A percentile compares a stretch with the other conserved stretches of the same genome.
phyloP scores from a whole-genome alignment of 306 rosid species.

The Rosa chinensis region DNA sequence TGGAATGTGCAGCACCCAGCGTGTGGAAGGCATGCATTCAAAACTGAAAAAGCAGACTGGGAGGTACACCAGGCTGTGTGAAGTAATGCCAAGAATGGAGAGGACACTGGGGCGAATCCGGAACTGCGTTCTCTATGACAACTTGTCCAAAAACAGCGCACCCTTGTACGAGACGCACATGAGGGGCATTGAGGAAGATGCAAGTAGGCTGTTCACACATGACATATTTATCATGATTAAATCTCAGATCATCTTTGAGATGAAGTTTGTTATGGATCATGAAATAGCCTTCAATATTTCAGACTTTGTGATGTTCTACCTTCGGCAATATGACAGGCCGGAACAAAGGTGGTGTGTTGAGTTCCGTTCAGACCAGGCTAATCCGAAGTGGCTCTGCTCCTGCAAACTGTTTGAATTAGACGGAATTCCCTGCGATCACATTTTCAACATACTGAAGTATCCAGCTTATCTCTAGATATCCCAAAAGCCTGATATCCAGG shows the following conservation, averaged over 20 bases:
- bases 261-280: neutral
- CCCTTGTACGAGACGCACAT: neutral
- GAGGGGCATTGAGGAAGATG: neutral
- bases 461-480: too few species aligned
- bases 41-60: too few species aligned
- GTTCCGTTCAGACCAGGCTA: too few species aligned
- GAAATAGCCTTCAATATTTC: too few species aligned
- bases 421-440: neutral
- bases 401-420: neutral
- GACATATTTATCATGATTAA: neutral
- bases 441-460: neutral
- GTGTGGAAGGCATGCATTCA: neutral
- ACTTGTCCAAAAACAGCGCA: neutral
- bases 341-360: too few species aligned
- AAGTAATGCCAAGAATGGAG: neutral
- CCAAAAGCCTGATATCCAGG: too few species aligned
- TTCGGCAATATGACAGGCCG: too few species aligned
- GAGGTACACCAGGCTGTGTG: too few species aligned
- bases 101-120: neutral
- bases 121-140: neutral
- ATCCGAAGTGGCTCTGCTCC: neutral
- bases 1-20: too few species aligned
- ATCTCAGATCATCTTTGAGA: neutral
- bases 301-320: too few species aligned
- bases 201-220: neutral